phyloP scores from a whole-genome alignment of 371 early-diverging fungal genomes.

The Apophysomyces sp. region DNA sequence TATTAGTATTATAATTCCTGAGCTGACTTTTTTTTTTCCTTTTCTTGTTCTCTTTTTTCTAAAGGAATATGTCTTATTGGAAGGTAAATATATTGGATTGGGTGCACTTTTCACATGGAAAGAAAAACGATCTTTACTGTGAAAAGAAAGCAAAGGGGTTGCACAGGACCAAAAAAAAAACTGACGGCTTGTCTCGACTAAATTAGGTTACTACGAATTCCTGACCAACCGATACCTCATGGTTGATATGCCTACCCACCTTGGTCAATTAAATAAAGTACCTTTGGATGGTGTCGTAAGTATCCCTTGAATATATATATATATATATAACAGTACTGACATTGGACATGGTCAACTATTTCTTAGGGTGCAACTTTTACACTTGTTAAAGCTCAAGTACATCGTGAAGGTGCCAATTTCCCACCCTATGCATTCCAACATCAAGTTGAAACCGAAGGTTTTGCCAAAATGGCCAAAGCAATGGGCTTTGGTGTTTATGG shows the following conservation, averaged over 20 bases:
- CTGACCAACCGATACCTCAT: constrained; percentile 37
- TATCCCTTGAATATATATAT: too few species aligned
- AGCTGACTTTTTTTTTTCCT: not conserved
- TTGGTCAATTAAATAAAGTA: constrained; percentile 29
- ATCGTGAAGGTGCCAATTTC: constrained; percentile 68
- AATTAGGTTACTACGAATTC: constrained; percentile 41
- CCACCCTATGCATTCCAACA: constrained; percentile 63
- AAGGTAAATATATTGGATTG: constrained; percentile 19
- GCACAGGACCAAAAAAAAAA: constrained; percentile 4
- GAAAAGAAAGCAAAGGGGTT: not conserved
- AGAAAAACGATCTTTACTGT: not conserved
- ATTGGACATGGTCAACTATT: not conserved
- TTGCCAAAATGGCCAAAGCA: constrained; percentile 74
- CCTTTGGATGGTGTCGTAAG: constrained; percentile 36
- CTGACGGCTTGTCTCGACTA: not conserved
- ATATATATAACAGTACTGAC: too few species aligned
- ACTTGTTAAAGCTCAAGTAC: constrained; percentile 64
- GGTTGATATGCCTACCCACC: constrained; percentile 51
- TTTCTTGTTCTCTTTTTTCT: not conserved
- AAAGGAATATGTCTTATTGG: constrained; percentile 40
- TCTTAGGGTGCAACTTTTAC: constrained; percentile 44
- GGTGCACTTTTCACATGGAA: not conserved
- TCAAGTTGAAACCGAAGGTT: constrained; percentile 77
- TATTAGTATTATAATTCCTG: too few species aligned
- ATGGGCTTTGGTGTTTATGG: constrained; percentile 53